Base-by-base conservation (phyloP, 2,329 filamentous ascomycete genomes). In the Colletotrichum liaoningense region DNA sequence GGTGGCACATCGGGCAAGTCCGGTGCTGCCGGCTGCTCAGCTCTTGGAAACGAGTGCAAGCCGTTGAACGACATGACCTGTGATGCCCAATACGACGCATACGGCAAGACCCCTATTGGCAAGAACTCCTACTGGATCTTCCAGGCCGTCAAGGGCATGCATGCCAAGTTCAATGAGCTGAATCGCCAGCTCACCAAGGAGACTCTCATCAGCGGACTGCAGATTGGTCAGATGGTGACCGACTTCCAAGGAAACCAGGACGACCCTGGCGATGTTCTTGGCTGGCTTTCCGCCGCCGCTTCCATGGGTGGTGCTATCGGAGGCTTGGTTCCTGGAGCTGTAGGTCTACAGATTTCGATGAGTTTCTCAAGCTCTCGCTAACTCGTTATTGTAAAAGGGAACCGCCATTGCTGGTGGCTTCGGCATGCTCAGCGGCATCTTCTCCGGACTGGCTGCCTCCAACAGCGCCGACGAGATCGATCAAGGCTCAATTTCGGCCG, bases 111-210 rank as follows among this genome's bases (percentile, higher is more conserved):
- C 19, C 60, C 59, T 6, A 19, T 70, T 6, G 55, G 26, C 8
- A 70, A 70, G 33, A 57, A 56, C 59, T 56, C 69, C 22, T 72
- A 72, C 64, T 72, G 69, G 69, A 63, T 54, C 52, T 72, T 72
- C 59, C 69, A 72, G 35, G 57, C 69, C n/a, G 69, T 72, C 7
- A 67, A 63, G 49, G 69, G 69, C 64, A 68, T 72, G 69, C 69
- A 72, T 33, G 57, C 46, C 28, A 72, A 72, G 42, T 72, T 72
- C 54, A 38, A 26, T 22, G 69, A 72, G 64, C 35, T 72, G 42
- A 72, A 56, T 30, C 58, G 69, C 3, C 64, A 57, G 54, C 64
- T 72, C 30, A 72, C 64, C 0, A 42, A 24, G 57, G 52, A 62
- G 42, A 68, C 69, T 30, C 64, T 72, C 58, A 67, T 72, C 58